These are phyloP conservation scores for Glebionis coronaria DNA, from an alignment of 129 eudicot species.

Conservation along the genomic window DNA sequence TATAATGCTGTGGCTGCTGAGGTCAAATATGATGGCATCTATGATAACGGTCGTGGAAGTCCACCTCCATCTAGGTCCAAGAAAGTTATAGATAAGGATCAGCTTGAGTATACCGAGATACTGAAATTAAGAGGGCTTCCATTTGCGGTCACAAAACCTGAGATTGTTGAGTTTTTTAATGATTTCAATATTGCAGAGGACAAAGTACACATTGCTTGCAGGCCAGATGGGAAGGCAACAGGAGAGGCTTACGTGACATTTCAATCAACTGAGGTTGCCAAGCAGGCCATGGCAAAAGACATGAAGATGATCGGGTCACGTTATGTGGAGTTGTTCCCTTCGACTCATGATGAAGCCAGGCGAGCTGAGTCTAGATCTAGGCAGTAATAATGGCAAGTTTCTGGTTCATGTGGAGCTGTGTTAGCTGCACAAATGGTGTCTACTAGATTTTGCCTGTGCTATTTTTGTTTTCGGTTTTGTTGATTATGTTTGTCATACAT, in stretches of 20 bases:
- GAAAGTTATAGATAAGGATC: slow-evolving; percentile 70
- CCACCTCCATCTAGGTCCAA: slow-evolving; percentile 64
- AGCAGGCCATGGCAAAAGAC: slow-evolving; percentile 84
- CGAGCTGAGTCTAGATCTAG: slow-evolving; percentile 82
- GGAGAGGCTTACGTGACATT: slow-evolving; percentile 95
- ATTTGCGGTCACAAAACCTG: slow-evolving; percentile 59
- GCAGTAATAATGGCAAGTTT: slow-evolving; percentile 27
- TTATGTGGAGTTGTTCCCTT: slow-evolving; percentile 87
- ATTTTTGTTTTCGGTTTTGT: background rate
- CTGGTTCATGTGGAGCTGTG: slow-evolving; percentile 10
- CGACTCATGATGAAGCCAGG: slow-evolving; percentile 81
- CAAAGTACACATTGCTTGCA: slow-evolving; percentile 69
- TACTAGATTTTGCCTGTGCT: slow-evolving; percentile 12
- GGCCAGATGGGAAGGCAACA: slow-evolving; percentile 92
- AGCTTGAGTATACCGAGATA: slow-evolving; percentile 78
- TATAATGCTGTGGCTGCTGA: slow-evolving; percentile 87
- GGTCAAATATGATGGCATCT: slow-evolving; percentile 56
- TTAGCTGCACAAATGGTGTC: background rate
- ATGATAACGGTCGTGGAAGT: slow-evolving; percentile 38
- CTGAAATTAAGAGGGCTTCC: slow-evolving; percentile 91
- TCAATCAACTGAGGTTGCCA: slow-evolving; percentile 70
- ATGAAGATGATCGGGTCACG: slow-evolving; percentile 77
- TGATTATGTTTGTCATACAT: slow-evolving; percentile 11
- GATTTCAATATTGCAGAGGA: slow-evolving; percentile 52
- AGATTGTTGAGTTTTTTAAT: slow-evolving; percentile 61